Conservation (phyloP, 805 yeast genomes). For the Wickerhamomyces alni region DNA sequence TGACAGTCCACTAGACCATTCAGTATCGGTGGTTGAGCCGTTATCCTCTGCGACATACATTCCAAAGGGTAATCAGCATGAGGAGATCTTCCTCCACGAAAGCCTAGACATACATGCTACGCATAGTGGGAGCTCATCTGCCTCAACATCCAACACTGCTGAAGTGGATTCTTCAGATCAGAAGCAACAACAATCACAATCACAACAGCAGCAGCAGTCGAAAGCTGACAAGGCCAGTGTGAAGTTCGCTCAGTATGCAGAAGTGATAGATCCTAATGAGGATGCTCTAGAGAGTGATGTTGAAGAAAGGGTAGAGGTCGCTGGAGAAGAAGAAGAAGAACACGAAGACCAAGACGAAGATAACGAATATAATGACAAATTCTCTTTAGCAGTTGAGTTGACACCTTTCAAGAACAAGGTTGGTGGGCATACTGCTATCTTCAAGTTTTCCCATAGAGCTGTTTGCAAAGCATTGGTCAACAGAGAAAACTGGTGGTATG, state of each 20-base stretch:
- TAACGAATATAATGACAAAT: constrained; percentile 30
- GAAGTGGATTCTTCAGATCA: not conserved
- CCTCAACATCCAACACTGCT: constrained; percentile 1
- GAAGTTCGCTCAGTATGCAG: constrained; percentile 8
- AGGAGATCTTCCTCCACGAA: constrained; percentile 9
- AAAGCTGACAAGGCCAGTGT: constrained; percentile 1
- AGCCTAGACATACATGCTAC: constrained; percentile 6
- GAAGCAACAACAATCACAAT: not conserved
- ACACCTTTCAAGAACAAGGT: constrained; percentile 91
- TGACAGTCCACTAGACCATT: constrained; percentile 1
- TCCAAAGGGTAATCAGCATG: constrained; percentile 49
- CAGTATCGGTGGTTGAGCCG: constrained; percentile 38
- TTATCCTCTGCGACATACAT: constrained; percentile 66
- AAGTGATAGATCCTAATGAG: not conserved
- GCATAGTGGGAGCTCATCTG: constrained; percentile 1
- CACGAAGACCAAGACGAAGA: constrained; percentile 7
- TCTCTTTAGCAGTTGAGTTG: constrained; percentile 78
- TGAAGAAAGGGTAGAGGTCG: not conserved
- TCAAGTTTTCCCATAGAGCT: constrained; percentile 83
- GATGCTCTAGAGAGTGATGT: not conserved
- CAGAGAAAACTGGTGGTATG: constrained; percentile 89
- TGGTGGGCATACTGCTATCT: constrained; percentile 98
- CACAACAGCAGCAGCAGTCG: too few species aligned
- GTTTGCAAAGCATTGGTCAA: constrained; percentile 91
- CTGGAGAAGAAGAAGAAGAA: not conserved